These are phyloP conservation scores for Trametes maxima DNA, from an alignment of 768 basidiomycete species.

Conservation along the genomic window DNA sequence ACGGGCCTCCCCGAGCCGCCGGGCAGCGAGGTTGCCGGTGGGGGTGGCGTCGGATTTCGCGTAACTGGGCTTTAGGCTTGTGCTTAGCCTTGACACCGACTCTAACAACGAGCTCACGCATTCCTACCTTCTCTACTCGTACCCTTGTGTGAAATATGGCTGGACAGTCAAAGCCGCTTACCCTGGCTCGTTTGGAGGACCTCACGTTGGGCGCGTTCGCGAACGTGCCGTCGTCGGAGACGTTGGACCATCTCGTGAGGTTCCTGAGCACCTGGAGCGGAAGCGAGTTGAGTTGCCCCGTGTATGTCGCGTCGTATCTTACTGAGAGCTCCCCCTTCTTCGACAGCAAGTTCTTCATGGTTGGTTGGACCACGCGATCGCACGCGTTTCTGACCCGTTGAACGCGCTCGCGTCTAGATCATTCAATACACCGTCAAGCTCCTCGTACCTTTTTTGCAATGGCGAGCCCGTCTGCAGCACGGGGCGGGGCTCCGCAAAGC, in stretches of 20 bases:
- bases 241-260: constrained; percentile 70
- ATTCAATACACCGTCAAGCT: constrained; percentile 76
- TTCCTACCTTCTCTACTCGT: not conserved
- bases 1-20: constrained; percentile 7
- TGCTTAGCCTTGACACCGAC: not conserved
- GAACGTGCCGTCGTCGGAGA: constrained; percentile 58
- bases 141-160: constrained; percentile 47
- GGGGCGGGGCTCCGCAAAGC: constrained; percentile 57
- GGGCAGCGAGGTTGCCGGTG: constrained; percentile 3
- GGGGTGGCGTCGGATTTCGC: constrained; percentile 3
- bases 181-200: constrained; percentile 60
- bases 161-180: constrained; percentile 45
- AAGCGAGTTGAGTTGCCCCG: constrained; percentile 63
- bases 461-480: constrained; percentile 71
- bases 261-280: constrained; percentile 85
- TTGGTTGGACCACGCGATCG: constrained; percentile 32
- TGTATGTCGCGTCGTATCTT: not conserved
- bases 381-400: not conserved
- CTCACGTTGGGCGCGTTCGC: constrained; percentile 64
- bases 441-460: constrained; percentile 61
- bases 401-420: constrained; percentile 45
- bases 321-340: not conserved
- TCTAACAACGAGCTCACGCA: not conserved
- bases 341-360: constrained; percentile 75
- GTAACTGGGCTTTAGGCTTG: too few species aligned